phyloP scores from a whole-genome alignment of 2,329 filamentous ascomycete genomes.

The Immersiporthe knoxdaviesiana region DNA sequence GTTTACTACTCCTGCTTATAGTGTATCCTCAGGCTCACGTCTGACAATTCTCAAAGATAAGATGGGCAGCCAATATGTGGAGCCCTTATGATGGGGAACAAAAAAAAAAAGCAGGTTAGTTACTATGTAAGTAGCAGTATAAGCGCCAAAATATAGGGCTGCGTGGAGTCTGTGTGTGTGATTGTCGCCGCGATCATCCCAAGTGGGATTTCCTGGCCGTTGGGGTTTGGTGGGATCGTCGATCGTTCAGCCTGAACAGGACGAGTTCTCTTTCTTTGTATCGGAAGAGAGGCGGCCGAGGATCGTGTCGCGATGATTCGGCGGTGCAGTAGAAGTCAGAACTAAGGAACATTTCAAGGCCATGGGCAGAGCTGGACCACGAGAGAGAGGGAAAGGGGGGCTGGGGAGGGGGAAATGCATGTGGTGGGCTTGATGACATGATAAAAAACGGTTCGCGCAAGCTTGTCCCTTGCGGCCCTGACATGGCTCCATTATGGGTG shows the following conservation, averaged over 20 bases:
- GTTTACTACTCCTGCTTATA: no score
- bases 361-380: not conserved
- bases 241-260: slow-evolving; percentile 19
- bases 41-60: not conserved
- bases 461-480: not conserved
- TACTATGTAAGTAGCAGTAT: not conserved
- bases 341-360: not conserved
- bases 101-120: not conserved
- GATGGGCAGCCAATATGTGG: not conserved
- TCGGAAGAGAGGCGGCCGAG: not conserved
- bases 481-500: not conserved
- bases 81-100: not conserved
- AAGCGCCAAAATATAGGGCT: not conserved
- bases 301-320: slow-evolving; percentile 1
- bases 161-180: not conserved
- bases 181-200: slow-evolving; percentile 3
- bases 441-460: not conserved
- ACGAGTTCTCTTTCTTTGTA: not conserved
- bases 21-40: not conserved
- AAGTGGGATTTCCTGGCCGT: no score
- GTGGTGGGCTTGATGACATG: not conserved
- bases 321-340: not conserved
- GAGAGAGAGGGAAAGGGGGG: not conserved
- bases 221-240: slow-evolving; percentile 1
- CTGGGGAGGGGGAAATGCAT: not conserved